Conservation (phyloP, 306 rosid species). For the Adenanthera pavonina region DNA sequence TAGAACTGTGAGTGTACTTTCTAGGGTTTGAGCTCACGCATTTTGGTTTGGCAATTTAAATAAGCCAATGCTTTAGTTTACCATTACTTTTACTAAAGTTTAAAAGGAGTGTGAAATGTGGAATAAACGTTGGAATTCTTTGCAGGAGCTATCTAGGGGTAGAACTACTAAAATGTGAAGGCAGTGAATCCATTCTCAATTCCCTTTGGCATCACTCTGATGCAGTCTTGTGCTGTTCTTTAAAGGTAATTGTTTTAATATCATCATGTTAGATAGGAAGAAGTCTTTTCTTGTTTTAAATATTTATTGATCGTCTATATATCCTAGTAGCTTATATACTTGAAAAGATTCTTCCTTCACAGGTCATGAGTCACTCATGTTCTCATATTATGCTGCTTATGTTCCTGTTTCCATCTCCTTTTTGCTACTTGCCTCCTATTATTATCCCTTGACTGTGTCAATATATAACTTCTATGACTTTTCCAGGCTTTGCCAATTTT, state of each 20-base stretch:
- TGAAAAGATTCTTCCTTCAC: slow-evolving; percentile 16
- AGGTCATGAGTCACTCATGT: background rate
- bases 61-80: background rate
- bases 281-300: background rate
- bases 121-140: slow-evolving; percentile 26
- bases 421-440: slow-evolving; percentile 11
- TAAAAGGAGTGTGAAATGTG: background rate
- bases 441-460: background rate
- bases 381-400: background rate
- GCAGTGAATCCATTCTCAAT: slow-evolving; percentile 80
- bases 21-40: background rate
- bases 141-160: slow-evolving; percentile 88
- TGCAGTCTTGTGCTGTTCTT: slow-evolving; percentile 89
- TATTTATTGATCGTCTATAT: background rate
- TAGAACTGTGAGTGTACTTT: background rate
- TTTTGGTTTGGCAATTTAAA: background rate
- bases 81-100: background rate
- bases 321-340: background rate
- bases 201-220: slow-evolving; percentile 97
- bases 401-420: background rate
- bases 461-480: slow-evolving; percentile 19
- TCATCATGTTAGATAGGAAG: background rate
- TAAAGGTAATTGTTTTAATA: slow-evolving; percentile 60
- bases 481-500: slow-evolving; percentile 86
- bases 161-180: slow-evolving; percentile 82